Conservation (phyloP, 129 eudicot species). For the Tanacetum coccineum region DNA sequence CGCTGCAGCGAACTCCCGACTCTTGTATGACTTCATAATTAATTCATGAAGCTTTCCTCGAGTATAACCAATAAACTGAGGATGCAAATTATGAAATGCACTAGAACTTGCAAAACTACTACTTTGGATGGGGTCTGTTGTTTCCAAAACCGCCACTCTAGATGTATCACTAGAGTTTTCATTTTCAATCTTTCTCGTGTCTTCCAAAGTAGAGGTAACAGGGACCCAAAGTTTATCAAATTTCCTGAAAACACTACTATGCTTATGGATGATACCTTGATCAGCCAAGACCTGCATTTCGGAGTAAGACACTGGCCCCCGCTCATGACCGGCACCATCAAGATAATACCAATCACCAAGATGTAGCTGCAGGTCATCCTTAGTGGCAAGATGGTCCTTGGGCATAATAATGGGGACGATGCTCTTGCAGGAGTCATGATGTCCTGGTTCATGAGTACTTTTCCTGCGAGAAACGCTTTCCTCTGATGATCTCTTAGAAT, state of each 20-base stretch:
- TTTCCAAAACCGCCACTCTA: constrained; percentile 31
- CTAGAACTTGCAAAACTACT: constrained; percentile 28
- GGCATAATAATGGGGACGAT: constrained; percentile 43
- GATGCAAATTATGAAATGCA: constrained; percentile 66
- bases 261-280: constrained; percentile 66
- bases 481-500: constrained; percentile 60
- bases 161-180: constrained; percentile 38
- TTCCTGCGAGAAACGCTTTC: constrained; percentile 50
- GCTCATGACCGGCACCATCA: constrained; percentile 95
- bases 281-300: constrained; percentile 70
- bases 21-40: constrained; percentile 89
- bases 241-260: constrained; percentile 73
- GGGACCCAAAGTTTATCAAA: constrained; percentile 92
- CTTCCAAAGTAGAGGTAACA: constrained; percentile 37
- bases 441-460: constrained; percentile 39
- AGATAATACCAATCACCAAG: constrained; percentile 94
- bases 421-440: constrained; percentile 36
- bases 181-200: constrained; percentile 28
- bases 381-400: constrained; percentile 58
- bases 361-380: constrained; percentile 66
- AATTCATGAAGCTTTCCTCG: constrained; percentile 95
- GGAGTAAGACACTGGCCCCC: constrained; percentile 66
- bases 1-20: constrained; percentile 97
- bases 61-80: constrained; percentile 92
- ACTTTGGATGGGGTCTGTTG: neutral